Evolutionary conservation across 2,329 filamentous ascomycete species (phyloP), one percentile per base, ranked within the genome.

Genomic region (Trichoderma afroharzianum): DNA sequence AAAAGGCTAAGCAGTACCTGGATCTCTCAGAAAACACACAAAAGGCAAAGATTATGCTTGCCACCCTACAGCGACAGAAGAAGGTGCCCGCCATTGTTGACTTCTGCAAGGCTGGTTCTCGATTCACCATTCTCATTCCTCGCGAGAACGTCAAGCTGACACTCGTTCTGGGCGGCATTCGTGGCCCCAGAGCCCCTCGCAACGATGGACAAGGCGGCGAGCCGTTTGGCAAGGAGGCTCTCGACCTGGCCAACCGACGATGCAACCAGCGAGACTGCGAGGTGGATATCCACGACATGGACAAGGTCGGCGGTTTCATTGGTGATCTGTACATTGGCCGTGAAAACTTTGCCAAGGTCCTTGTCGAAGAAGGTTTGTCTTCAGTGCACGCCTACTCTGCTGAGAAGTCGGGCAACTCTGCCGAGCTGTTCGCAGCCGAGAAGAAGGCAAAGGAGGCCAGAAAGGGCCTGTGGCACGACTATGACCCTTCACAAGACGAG

Each of bases 261-360:
- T 94, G 92, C 83, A 92, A 94, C 85, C 96, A 99, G 85, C 91
- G 96, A 69, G 96, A 99, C 81, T 95, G 96, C 63, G 95, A 98
- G 82, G 93, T 99, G 72, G 95, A 99, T 77, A 92, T 99, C 24
- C 91, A 97, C 80, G 94, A 95, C 77, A 93, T 94, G 76, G 96
- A 99, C 86, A 98, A 98, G 86, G 91, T 96, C 30, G 96, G 96
- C 77, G 96, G 96, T 47, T 99, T 99, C 85, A 98, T 99, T 76
- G 96, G 96, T 70, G 93, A 94, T 15, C 87, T 99, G 28, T 98
- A 94, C 81, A 89, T 99, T 80, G 95, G 94, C 85, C 93, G 95
- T 68, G 95, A 98, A 83, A 98, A 93, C 84, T 97, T 99, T 79
- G 93, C 95, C 78, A 98, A 97, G 85, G 82, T 93, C 2, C 88